Evolutionary conservation across 495 filamentous ascomycete genomes (phyloP), one percentile per base, ranked within the genome.

Genomic region (Lophiostoma macrostomum): DNA sequence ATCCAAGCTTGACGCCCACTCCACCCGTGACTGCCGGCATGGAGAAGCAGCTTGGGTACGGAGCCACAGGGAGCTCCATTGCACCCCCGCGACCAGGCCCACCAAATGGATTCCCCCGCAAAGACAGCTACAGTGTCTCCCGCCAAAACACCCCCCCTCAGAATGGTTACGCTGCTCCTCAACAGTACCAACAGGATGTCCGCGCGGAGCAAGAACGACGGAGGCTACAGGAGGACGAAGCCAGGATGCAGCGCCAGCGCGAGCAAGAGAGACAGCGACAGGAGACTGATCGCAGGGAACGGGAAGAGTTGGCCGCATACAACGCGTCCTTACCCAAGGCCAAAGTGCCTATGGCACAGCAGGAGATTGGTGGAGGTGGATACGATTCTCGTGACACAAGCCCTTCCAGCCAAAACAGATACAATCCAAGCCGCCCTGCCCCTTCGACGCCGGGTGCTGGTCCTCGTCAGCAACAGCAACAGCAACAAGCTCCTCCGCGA

Each of bases 301-400:
- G 84, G 53, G 76, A 80, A 50, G 89, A 96, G 5, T 76, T 85
- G 56, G 89, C 88, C 61, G 86, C 80, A 18, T 95, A 93, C 67
- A 93, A 95, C 68, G 83, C 86, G n/a, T 85, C 85, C 12, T 65
- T 95, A 35, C 89, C 90, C 13, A 83, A 94, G 71, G 78, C 76
- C 11, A 83, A 86, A 50, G 70, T 77, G 3, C 86, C 88, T 0
- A 64, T 89, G 25, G 90, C 88, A n/a, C 86, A 96, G 63, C 90
- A 96, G 68, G 90, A 95, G 46, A 35, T 66, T 23, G 75, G 86
- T 11, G 86, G 84, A 58, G 78, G 81, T 35, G 74, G 46, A 2
- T 76, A 37, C 22, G 63, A 70, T 3, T 64, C 72, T 14, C 58
- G 69, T 18, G 69, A 76, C 30, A 67, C 75, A 24, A 56, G 58